These are phyloP conservation scores for Trametes cinnabarina DNA, from an alignment of 768 basidiomycete species.

Conservation along the genomic window DNA sequence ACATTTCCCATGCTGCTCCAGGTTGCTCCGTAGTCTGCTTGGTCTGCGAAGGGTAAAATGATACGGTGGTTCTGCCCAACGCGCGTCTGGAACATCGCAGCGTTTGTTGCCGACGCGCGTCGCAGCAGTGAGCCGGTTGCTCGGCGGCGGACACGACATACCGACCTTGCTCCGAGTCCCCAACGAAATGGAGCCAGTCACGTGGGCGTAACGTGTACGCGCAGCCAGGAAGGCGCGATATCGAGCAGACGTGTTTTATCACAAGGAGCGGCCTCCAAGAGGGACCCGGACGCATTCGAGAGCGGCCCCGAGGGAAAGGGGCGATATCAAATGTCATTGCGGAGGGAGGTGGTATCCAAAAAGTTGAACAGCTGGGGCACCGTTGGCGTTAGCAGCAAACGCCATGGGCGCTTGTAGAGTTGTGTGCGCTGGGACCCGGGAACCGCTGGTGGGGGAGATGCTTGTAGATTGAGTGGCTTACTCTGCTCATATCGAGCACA, in stretches of 20 bases:
- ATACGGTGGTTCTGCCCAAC: too few relatives aligned
- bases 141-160: not conserved
- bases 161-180: conserved; percentile 2
- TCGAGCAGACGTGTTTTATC: not conserved
- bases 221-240: not conserved
- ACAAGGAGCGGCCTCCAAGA: too few relatives aligned
- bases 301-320: conserved; percentile 1
- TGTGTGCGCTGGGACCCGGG: conserved; percentile 12
- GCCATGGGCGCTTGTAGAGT: conserved; percentile 1
- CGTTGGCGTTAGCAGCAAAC: not conserved
- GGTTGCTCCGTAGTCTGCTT: too few relatives aligned
- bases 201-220: conserved; percentile 3
- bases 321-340: not conserved
- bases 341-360: not conserved
- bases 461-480: not conserved
- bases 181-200: conserved; percentile 7
- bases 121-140: not conserved
- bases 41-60: too few relatives aligned
- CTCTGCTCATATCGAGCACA: too few relatives aligned
- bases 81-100: too few relatives aligned
- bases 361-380: not conserved
- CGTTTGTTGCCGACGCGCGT: not conserved
- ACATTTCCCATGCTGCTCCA: too few relatives aligned
- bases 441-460: not conserved
- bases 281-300: conserved; percentile 11